These are phyloP conservation scores for Kodamaea restingae DNA, from an alignment of 805 yeast species.

Conservation along the genomic window DNA sequence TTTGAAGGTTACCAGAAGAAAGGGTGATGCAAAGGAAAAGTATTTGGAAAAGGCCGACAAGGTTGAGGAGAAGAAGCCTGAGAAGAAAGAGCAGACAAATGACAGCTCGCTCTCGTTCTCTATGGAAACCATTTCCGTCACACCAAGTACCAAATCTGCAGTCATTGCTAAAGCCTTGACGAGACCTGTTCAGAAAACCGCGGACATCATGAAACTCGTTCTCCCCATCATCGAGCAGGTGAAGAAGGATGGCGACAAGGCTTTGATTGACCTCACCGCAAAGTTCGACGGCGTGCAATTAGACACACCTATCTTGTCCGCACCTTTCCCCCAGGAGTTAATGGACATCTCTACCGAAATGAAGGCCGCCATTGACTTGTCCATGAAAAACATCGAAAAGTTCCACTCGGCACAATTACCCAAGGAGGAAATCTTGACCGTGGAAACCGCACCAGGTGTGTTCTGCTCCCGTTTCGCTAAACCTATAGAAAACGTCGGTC, in stretches of 20 bases:
- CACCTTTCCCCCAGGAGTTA: conserved; percentile 80
- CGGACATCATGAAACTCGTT: conserved; percentile 89
- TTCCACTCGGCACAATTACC: conserved; percentile 94
- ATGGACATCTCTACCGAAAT: conserved; percentile 72
- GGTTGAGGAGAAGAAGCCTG: conserved; percentile 18
- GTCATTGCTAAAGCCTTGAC: conserved; percentile 59
- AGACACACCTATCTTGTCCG: conserved; percentile 66
- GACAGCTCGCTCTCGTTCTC: conserved; percentile 32
- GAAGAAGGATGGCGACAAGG: conserved; percentile 73
- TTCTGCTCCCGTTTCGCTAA: conserved; percentile 91
- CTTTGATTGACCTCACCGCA: conserved; percentile 81
- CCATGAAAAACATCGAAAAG: conserved; percentile 80
- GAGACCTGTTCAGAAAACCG: conserved; percentile 94
- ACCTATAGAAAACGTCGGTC: conserved; percentile 91
- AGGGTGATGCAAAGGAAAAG: conserved; percentile 91
- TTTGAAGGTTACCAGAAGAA: conserved; percentile 83
- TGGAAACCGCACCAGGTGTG: conserved; percentile 94
- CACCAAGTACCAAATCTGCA: conserved; percentile 32
- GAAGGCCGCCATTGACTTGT: conserved; percentile 81
- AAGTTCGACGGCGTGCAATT: conserved; percentile 86
- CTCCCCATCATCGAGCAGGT: conserved; percentile 85
- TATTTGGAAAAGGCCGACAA: too few species aligned
- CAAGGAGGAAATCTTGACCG: conserved; percentile 59
- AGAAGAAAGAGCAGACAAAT: conserved; percentile 14
- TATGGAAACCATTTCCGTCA: conserved; percentile 47